These are phyloP conservation scores for Colletotrichum australisinense DNA, from an alignment of 2,329 filamentous ascomycete genomes.

Conservation along the genomic window DNA sequence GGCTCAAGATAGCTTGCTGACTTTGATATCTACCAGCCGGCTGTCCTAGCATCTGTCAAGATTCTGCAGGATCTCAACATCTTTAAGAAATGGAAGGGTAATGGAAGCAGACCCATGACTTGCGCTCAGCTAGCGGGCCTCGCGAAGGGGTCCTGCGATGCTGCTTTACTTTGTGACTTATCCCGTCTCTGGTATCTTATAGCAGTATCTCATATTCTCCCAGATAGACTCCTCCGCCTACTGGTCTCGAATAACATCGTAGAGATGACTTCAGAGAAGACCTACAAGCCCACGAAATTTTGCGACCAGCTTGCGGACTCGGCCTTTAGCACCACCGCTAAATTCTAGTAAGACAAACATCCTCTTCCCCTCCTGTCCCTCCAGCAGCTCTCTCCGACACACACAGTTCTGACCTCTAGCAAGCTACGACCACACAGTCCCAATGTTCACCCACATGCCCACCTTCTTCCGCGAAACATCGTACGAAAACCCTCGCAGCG, in stretches of 20 bases:
- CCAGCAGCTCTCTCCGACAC: too few species aligned
- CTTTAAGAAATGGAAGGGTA: neutral
- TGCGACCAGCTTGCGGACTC: neutral
- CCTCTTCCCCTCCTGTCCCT: too few species aligned
- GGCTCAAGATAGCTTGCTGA: neutral
- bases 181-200: too few species aligned
- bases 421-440: neutral
- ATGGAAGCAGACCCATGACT: neutral
- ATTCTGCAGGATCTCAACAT: neutral
- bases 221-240: conserved; percentile 11
- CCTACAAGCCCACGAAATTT: neutral
- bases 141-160: neutral
- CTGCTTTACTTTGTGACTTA: conserved; percentile 5
- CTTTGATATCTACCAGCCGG: neutral
- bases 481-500: neutral
- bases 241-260: conserved; percentile 2
- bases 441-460: conserved; percentile 3
- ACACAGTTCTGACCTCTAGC: too few species aligned
- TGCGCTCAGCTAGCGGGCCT: neutral
- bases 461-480: neutral
- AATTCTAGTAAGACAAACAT: neutral
- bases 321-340: neutral
- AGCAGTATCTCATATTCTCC: neutral
- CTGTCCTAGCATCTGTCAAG: neutral
- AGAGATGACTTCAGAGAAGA: neutral